Conservation (phyloP, 495 filamentous ascomycete genomes). For the Xylaria cubensis region DNA sequence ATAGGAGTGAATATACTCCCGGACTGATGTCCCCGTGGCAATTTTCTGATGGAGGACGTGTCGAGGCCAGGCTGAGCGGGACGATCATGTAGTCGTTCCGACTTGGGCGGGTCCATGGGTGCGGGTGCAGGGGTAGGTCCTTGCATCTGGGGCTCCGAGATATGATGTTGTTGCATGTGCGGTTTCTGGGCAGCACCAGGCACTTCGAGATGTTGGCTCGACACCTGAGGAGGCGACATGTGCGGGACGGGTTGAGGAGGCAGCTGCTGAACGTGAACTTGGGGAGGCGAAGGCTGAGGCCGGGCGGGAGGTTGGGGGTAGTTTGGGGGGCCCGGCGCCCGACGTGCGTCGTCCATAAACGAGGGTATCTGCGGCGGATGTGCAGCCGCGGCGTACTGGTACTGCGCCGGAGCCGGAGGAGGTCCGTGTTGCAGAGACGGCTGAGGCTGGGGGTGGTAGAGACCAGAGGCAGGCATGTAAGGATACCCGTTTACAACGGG, state of each 20-base stretch:
- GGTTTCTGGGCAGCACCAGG: conserved; percentile 49
- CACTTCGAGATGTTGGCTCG: conserved; percentile 52
- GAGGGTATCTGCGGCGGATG: conserved; percentile 58
- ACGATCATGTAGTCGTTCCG: conserved; percentile 50
- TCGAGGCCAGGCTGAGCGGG: conserved; percentile 50
- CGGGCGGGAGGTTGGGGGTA: conserved; percentile 47
- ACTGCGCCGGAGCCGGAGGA: conserved; percentile 62
- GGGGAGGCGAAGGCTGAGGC: conserved; percentile 45
- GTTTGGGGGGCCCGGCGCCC: conserved; percentile 65
- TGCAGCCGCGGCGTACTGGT: conserved; percentile 46
- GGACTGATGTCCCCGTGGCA: conserved; percentile 77
- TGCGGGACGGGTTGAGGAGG: conserved; percentile 61
- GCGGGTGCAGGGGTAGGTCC: conserved; percentile 45
- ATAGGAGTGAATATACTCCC: conserved; percentile 94
- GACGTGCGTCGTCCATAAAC: conserved; percentile 72
- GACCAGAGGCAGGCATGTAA: conserved; percentile 84
- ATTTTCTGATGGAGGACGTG: conserved; percentile 66
- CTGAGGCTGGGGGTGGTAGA: conserved; percentile 72
- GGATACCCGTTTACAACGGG: conserved; percentile 76
- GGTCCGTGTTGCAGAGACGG: conserved; percentile 53
- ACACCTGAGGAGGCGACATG: conserved; percentile 45
- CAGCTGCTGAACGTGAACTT: conserved; percentile 51
- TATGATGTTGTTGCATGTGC: conserved; percentile 36
- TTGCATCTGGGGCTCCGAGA: conserved; percentile 28
- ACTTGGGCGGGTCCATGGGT: conserved; percentile 52